These are phyloP conservation scores for Silene coronaria DNA, from an alignment of 179 eudicot species.

Conservation along the genomic window DNA sequence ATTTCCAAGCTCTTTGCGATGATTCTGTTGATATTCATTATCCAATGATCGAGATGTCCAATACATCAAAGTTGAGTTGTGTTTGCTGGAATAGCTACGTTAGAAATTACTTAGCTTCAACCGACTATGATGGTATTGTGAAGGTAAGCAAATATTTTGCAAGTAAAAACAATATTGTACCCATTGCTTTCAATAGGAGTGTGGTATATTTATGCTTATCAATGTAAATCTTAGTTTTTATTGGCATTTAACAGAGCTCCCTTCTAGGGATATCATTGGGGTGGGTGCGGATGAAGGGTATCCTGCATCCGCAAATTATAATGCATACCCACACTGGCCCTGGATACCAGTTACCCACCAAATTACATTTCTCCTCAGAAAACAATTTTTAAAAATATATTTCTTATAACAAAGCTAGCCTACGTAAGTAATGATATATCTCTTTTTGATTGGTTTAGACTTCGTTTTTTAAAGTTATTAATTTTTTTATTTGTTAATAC, in stretches of 20 bases:
- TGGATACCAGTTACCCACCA: too few relatives aligned
- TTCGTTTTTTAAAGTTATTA: too few relatives aligned
- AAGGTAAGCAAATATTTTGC: slow-evolving; percentile 48
- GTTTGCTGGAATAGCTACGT: slow-evolving; percentile 87
- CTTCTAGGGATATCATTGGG: neutral
- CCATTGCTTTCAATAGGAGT: neutral
- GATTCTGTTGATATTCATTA: slow-evolving; percentile 84
- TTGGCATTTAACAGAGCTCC: neutral
- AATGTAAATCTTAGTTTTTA: neutral
- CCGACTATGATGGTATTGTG: slow-evolving; percentile 90
- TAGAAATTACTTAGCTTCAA: slow-evolving; percentile 84
- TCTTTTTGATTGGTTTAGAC: too few relatives aligned
- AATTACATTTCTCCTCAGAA: too few relatives aligned
- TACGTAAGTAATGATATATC: too few relatives aligned
- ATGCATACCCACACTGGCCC: too few relatives aligned
- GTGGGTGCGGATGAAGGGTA: too few relatives aligned
- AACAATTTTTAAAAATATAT: too few relatives aligned
- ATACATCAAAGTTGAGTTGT: slow-evolving; percentile 81
- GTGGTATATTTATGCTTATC: neutral
- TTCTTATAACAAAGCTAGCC: too few relatives aligned
- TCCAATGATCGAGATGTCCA: slow-evolving; percentile 83
- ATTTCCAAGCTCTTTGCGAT: slow-evolving; percentile 58
- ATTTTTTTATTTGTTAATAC: too few relatives aligned
- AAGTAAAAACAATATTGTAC: neutral
- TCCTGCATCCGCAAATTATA: too few relatives aligned